Evolutionary conservation across 2,329 filamentous ascomycete species (phyloP).

Genomic region (Rhinocladiella similis): DNA sequence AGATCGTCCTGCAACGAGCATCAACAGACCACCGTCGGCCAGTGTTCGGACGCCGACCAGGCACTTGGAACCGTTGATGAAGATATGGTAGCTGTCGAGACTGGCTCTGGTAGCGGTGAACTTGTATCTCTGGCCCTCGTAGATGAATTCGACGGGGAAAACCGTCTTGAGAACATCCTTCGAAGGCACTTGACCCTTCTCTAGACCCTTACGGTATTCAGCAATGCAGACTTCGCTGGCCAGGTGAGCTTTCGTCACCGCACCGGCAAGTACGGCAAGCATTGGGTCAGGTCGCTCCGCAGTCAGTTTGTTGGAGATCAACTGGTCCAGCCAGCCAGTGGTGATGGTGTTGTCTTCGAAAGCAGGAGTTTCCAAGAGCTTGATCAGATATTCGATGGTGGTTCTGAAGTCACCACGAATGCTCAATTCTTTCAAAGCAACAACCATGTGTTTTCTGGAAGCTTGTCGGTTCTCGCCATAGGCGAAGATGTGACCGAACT

Average conservation of each 20-base stretch:
- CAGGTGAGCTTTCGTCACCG: conserved; percentile 90
- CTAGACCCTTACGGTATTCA: conserved; percentile 83
- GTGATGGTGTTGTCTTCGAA: conserved; percentile 99
- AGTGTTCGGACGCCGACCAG: conserved; percentile 88
- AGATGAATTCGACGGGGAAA: conserved; percentile 97
- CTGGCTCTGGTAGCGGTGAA: conserved; percentile 95
- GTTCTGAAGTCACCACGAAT: conserved; percentile 99
- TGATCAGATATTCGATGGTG: conserved; percentile 98
- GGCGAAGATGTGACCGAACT: conserved; percentile 99
- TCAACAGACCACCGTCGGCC: conserved; percentile 87
- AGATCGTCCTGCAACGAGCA: conserved; percentile 86
- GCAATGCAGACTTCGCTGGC: conserved; percentile 86
- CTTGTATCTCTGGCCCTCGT: conserved; percentile 94
- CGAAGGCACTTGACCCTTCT: conserved; percentile 95
- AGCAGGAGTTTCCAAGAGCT: conserved; percentile 94
- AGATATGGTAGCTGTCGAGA: conserved; percentile 90
- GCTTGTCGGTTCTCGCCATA: conserved; percentile 97
- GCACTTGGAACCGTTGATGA: conserved; percentile 98
- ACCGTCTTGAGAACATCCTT: conserved; percentile 98
- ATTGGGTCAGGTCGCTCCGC: conserved; percentile 92
- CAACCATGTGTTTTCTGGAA: conserved; percentile 98
- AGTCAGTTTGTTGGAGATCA: conserved; percentile 96
- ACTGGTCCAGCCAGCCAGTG: conserved; percentile 96
- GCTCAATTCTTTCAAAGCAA: conserved; percentile 96
- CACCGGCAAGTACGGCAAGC: conserved; percentile 92